Conservation (phyloP, 1,284 basidiomycete species). For the Marasmius oreades region DNA sequence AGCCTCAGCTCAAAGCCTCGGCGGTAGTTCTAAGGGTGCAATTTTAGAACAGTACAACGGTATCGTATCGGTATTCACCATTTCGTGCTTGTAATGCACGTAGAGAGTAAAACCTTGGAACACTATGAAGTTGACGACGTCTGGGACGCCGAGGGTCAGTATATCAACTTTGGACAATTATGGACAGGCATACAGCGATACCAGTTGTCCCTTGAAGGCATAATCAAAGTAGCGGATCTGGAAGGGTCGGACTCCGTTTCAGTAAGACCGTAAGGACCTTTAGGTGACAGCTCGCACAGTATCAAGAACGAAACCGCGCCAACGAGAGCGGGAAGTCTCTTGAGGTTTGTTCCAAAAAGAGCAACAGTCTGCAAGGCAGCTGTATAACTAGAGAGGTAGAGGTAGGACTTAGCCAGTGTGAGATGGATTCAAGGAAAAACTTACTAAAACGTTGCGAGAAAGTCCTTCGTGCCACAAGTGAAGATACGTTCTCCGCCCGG, state of each 20-base stretch:
- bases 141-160: conserved; percentile 22
- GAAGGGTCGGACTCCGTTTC: not conserved
- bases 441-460: conserved; percentile 53
- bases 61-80: conserved; percentile 24
- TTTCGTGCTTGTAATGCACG: conserved; percentile 48
- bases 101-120: conserved; percentile 59
- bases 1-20: conserved; percentile 42
- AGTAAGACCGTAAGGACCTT: not conserved
- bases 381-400: conserved; percentile 41
- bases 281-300: conserved; percentile 33
- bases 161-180: not conserved
- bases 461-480: conserved; percentile 48
- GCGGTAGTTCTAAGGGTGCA: conserved; percentile 34
- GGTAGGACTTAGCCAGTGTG: conserved; percentile 8
- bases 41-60: conserved; percentile 1
- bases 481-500: conserved; percentile 19
- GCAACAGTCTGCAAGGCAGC: conserved; percentile 64
- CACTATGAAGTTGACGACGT: conserved; percentile 50
- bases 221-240: conserved; percentile 39
- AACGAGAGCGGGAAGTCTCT: conserved; percentile 50
- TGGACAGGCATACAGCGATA: conserved; percentile 33
- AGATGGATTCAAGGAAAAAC: conserved; percentile 16
- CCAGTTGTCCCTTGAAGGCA: conserved; percentile 41
- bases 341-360: conserved; percentile 61
- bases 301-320: conserved; percentile 48